A percentile compares a stretch with the other conserved stretches of the same genome.
Conservation (phyloP, 2,329 filamentous ascomycete genomes). For the Talaromyces sp. region DNA sequence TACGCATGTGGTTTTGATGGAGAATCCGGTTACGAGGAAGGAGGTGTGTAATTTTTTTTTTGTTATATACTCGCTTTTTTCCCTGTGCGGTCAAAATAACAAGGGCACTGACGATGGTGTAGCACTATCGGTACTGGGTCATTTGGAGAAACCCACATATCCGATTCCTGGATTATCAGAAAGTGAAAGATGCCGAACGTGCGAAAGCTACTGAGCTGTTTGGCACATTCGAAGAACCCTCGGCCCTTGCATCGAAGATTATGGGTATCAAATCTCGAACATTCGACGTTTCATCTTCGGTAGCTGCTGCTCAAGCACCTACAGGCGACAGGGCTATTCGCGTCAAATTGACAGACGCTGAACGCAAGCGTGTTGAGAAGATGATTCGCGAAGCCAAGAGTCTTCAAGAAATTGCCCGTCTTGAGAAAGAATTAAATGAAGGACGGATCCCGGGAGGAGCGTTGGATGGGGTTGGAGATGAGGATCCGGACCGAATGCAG, state of each 20-base stretch:
- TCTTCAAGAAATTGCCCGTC: slow-evolving; percentile 77
- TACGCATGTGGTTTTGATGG: slow-evolving; percentile 73
- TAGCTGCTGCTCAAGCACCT: slow-evolving; percentile 35
- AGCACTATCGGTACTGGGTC: slow-evolving; percentile 91
- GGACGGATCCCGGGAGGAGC: slow-evolving; percentile 71
- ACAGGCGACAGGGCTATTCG: slow-evolving; percentile 60
- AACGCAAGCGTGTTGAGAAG: slow-evolving; percentile 78
- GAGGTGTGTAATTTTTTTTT: slow-evolving; percentile 80
- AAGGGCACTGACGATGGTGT: not conserved
- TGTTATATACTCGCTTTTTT: too few relatives aligned
- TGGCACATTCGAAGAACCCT: slow-evolving; percentile 70
- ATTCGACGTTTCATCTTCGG: slow-evolving; percentile 51
- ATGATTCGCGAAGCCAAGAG: slow-evolving; percentile 85
- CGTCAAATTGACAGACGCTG: slow-evolving; percentile 79
- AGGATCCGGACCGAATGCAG: slow-evolving; percentile 34
- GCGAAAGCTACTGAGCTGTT: slow-evolving; percentile 73
- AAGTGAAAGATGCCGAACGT: slow-evolving; percentile 83
- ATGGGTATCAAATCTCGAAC: slow-evolving; percentile 76
- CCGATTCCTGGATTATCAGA: slow-evolving; percentile 86
- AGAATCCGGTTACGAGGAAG: slow-evolving; percentile 87
- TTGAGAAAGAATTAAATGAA: slow-evolving; percentile 91
- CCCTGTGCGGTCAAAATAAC: too few relatives aligned
- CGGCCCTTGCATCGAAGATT: slow-evolving; percentile 75
- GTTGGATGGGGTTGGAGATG: slow-evolving; percentile 28
- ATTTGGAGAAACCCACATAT: slow-evolving; percentile 81